These are phyloP conservation scores for Candida verbasci DNA, from an alignment of 805 yeast species.

Conservation along the genomic window DNA sequence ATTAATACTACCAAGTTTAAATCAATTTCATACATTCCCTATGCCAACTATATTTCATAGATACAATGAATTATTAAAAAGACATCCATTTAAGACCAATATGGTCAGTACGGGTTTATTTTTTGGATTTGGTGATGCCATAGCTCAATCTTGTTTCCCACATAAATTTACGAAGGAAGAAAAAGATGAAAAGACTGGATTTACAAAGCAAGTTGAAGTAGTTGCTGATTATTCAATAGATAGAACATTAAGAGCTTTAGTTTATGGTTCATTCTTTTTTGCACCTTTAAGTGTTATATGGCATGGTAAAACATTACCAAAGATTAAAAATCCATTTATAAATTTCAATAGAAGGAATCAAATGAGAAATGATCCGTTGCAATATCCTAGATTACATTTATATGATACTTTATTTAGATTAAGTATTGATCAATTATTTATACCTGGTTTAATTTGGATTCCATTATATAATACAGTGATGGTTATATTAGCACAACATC, in stretches of 20 bases:
- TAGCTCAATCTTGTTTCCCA: conserved; percentile 39
- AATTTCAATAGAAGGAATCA: not conserved
- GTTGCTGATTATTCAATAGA: conserved; percentile 19
- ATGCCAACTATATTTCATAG: conserved; percentile 15
- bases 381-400: conserved; percentile 11
- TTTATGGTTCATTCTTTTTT: conserved; percentile 35
- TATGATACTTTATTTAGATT: conserved; percentile 22
- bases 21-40: not conserved
- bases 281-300: conserved; percentile 38
- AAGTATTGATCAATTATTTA: conserved; percentile 31
- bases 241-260: conserved; percentile 32
- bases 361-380: conserved; percentile 11
- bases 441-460: conserved; percentile 38
- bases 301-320: conserved; percentile 36
- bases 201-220: conserved; percentile 11
- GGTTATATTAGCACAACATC: conserved; percentile 33
- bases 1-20: no score
- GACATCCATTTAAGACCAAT: conserved; percentile 51
- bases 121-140: conserved; percentile 39
- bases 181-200: conserved; percentile 2
- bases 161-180: conserved; percentile 17
- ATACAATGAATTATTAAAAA: conserved; percentile 28
- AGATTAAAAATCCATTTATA: conserved; percentile 31
- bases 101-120: conserved; percentile 48
- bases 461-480: conserved; percentile 39